phyloP scores from a whole-genome alignment of 441 rosid genomes.

The Erodium texanum region DNA sequence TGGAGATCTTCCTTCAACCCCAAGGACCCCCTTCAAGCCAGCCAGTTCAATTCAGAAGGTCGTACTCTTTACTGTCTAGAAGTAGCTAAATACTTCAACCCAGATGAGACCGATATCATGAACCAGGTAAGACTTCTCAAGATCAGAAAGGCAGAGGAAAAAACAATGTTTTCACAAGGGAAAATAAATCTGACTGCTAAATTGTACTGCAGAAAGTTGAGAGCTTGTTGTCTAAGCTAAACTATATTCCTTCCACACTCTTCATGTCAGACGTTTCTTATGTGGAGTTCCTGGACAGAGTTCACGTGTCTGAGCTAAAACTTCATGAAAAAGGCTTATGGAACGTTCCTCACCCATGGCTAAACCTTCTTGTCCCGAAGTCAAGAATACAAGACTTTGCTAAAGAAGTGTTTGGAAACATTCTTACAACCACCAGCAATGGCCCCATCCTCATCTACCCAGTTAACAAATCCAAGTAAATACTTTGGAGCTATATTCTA shows the following conservation, averaged over 20 bases:
- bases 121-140: constrained; percentile 34
- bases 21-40: constrained; percentile 55
- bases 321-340: constrained; percentile 73
- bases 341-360: constrained; percentile 99
- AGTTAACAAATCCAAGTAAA: constrained; percentile 79
- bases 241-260: constrained; percentile 61
- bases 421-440: constrained; percentile 70
- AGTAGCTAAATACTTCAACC: constrained; percentile 60
- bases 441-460: constrained; percentile 93
- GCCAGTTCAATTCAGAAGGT: constrained; percentile 66
- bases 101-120: constrained; percentile 28
- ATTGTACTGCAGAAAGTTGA: neutral
- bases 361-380: constrained; percentile 76
- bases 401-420: constrained; percentile 59
- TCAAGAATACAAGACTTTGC: constrained; percentile 62
- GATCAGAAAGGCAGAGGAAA: neutral
- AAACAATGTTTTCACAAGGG: neutral
- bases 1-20: constrained; percentile 84
- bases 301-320: constrained; percentile 74
- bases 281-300: constrained; percentile 78
- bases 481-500: neutral
- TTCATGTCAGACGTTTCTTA: constrained; percentile 69
- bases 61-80: constrained; percentile 75
- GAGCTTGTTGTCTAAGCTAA: constrained; percentile 40
- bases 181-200: neutral